Conservation (phyloP, 257 asterid species). For the Nyctanthes arbortristis region DNA sequence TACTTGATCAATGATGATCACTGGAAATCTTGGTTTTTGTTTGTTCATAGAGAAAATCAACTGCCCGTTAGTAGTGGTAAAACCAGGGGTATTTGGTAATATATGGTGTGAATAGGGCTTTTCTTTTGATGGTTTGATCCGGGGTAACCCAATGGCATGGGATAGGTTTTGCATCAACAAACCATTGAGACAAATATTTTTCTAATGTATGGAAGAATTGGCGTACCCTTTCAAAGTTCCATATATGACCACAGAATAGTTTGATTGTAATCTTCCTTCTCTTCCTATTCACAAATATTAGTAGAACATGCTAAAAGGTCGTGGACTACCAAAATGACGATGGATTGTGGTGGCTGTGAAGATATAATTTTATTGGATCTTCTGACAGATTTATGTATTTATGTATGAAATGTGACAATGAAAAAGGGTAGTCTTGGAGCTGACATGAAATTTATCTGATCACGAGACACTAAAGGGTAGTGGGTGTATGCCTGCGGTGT, state of each 20-base stretch:
- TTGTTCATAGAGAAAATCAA: too few relatives aligned
- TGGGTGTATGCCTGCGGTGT: not conserved
- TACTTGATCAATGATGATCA: too few relatives aligned
- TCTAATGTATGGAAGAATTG: not conserved
- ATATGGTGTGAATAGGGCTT: too few relatives aligned
- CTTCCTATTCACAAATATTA: not conserved
- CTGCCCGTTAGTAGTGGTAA: too few relatives aligned
- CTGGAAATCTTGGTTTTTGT: too few relatives aligned
- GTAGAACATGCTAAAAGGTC: not conserved
- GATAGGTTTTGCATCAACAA: not conserved
- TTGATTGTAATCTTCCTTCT: not conserved
- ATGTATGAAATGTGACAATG: not conserved
- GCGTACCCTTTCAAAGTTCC: not conserved
- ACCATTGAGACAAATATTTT: not conserved
- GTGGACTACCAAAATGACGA: not conserved
- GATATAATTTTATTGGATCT: not conserved
- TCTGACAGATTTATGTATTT: not conserved
- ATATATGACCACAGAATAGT: not conserved
- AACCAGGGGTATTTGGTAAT: too few relatives aligned
- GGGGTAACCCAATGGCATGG: not conserved
- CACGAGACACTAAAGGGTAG: not conserved
- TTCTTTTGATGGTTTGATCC: too few relatives aligned
- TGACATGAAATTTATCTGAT: not conserved
- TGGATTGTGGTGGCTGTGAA: not conserved
- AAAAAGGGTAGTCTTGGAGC: not conserved